Conservation (phyloP, 768 basidiomycete genomes). For the Stropharia rugosoannulata region DNA sequence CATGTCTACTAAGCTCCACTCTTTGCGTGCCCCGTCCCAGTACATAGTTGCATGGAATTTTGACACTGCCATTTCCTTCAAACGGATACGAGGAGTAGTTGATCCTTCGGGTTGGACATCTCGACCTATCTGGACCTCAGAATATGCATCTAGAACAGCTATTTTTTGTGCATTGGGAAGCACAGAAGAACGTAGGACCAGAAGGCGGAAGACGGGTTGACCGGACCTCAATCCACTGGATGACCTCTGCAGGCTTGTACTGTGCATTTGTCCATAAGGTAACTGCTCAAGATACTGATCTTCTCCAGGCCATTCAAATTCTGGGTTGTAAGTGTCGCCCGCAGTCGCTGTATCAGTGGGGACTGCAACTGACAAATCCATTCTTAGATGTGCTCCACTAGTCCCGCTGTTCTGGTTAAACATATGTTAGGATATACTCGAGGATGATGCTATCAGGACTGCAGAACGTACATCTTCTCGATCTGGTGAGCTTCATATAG, state of each 20-base stretch:
- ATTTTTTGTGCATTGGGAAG: slow-evolving; percentile 49
- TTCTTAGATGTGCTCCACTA: neutral
- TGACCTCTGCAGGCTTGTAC: slow-evolving; percentile 6
- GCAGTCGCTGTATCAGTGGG: slow-evolving; percentile 5
- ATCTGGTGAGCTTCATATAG: neutral
- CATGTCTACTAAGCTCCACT: slow-evolving; percentile 82
- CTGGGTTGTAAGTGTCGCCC: slow-evolving; percentile 43
- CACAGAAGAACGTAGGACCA: slow-evolving; percentile 56
- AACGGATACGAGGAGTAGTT: slow-evolving; percentile 59
- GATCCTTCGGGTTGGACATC: slow-evolving; percentile 55
- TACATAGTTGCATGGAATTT: slow-evolving; percentile 78
- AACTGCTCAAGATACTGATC: slow-evolving; percentile 5
- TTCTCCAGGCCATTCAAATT: slow-evolving; percentile 62
- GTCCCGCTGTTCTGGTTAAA: neutral
- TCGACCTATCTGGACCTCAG: slow-evolving; percentile 73
- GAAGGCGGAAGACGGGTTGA: slow-evolving; percentile 46
- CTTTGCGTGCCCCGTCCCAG: slow-evolving; percentile 57
- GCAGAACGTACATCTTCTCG: neutral
- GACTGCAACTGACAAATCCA: slow-evolving; percentile 19
- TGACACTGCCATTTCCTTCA: slow-evolving; percentile 84
- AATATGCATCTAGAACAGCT: slow-evolving; percentile 45
- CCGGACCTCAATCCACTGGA: slow-evolving; percentile 10
- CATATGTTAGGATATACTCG: neutral
- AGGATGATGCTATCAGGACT: too few relatives aligned
- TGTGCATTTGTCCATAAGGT: neutral